Evolutionary conservation across 352 stramenopile species (phyloP).

Genomic region (Phytophthora capsici): DNA sequence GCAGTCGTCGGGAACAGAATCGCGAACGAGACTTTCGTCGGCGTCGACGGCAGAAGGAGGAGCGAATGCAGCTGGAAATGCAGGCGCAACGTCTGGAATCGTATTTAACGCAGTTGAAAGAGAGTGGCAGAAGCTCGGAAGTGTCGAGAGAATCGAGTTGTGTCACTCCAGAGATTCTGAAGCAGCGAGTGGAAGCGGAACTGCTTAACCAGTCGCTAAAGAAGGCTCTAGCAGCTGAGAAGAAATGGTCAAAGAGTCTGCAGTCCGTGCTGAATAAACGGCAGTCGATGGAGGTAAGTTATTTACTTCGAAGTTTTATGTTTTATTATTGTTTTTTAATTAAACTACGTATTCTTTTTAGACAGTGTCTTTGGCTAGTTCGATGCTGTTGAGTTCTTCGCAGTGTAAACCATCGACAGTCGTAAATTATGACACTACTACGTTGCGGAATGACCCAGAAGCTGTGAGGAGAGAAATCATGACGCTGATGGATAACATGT

Average conservation of each 20-base stretch:
- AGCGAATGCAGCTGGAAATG: constrained; percentile 31
- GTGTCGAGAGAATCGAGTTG: constrained; percentile 9
- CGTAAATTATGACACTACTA: background rate
- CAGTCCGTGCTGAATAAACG: constrained; percentile 22
- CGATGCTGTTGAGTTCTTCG: constrained; percentile 17
- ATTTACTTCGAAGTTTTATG: background rate
- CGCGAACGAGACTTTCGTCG: constrained; percentile 26
- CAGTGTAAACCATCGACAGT: constrained; percentile 7
- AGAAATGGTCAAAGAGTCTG: constrained; percentile 33
- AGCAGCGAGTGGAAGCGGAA: constrained; percentile 21
- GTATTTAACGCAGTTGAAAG: constrained; percentile 18
- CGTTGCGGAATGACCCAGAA: constrained; percentile 14
- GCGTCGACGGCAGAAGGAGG: constrained; percentile 29
- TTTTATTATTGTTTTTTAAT: background rate
- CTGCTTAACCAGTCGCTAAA: constrained; percentile 23
- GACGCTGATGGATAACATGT: constrained; percentile 32
- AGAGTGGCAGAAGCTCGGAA: background rate
- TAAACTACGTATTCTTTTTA: too few species aligned
- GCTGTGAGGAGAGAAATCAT: constrained; percentile 32
- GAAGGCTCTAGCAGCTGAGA: constrained; percentile 21
- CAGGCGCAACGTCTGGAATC: constrained; percentile 27
- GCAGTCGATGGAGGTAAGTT: constrained; percentile 30
- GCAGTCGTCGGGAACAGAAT: constrained; percentile 16
- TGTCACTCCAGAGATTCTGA: constrained; percentile 15
- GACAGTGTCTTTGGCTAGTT: constrained; percentile 31